These are phyloP conservation scores for Lachnellula willkommii DNA, from an alignment of 2,329 filamentous ascomycete species.

Conservation along the genomic window DNA sequence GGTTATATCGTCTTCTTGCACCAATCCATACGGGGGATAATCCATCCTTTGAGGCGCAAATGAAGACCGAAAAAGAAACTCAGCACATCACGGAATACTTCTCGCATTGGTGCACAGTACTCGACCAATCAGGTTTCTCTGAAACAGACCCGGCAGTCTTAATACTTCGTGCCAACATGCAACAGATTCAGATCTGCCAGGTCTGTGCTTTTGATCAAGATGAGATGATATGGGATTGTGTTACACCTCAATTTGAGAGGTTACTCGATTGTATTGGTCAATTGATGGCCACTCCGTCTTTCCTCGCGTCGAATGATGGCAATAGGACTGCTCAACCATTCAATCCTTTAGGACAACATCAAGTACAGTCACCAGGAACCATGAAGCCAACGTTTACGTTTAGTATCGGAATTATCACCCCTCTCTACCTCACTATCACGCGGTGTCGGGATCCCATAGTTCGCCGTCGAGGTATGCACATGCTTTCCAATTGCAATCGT, in stretches of 20 bases:
- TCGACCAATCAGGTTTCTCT: background rate
- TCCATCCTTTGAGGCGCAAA: background rate
- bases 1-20: background rate
- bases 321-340: background rate
- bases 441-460: background rate
- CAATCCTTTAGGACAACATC: background rate
- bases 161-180: background rate
- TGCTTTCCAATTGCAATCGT: background rate
- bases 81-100: background rate
- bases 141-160: background rate
- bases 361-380: background rate
- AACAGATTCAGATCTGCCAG: background rate
- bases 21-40: background rate
- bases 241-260: background rate
- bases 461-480: background rate
- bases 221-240: background rate
- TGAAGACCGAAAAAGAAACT: background rate
- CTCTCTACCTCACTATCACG: background rate
- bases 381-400: background rate
- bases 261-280: background rate
- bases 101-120: background rate
- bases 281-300: background rate
- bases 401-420: background rate
- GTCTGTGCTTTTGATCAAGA: background rate
- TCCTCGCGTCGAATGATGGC: background rate